A percentile compares a stretch with the other conserved stretches of the same genome.
phyloP scores from a whole-genome alignment of 2,329 filamentous ascomycete species.

The Metarhizium sp. region DNA sequence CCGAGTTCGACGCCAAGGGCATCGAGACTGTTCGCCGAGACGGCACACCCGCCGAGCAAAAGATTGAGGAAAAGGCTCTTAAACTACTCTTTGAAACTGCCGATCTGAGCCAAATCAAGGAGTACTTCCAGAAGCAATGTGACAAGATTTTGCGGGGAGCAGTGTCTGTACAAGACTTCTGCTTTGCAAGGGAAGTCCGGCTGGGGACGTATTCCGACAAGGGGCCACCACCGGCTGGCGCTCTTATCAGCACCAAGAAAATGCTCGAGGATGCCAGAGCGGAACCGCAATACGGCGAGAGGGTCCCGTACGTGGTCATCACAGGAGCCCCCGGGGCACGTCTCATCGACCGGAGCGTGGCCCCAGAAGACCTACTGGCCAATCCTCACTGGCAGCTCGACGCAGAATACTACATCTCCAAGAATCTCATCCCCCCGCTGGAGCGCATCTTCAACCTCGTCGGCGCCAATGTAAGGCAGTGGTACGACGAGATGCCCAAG shows the following conservation, averaged over 20 bases:
- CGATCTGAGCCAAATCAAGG: constrained; percentile 81
- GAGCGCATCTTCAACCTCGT: constrained; percentile 96
- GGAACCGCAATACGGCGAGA: constrained; percentile 91
- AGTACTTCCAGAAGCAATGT: constrained; percentile 84
- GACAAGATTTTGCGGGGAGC: constrained; percentile 83
- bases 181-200: constrained; percentile 86
- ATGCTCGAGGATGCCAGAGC: constrained; percentile 81
- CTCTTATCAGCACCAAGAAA: constrained; percentile 73
- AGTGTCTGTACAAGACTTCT: constrained; percentile 90
- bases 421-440: constrained; percentile 89
- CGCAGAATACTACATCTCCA: constrained; percentile 92
- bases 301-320: constrained; percentile 89
- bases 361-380: constrained; percentile 71
- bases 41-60: constrained; percentile 90
- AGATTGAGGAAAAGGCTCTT: constrained; percentile 87
- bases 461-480: constrained; percentile 78
- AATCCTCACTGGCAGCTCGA: constrained; percentile 76
- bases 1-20: constrained; percentile 94
- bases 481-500: constrained; percentile 97
- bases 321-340: constrained; percentile 78
- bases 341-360: constrained; percentile 81
- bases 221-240: constrained; percentile 74
- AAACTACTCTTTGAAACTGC: constrained; percentile 83
- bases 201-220: constrained; percentile 75
- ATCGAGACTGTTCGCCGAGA: constrained; percentile 96